Base-by-base conservation (phyloP, 345 rosid species). In the Syzygium jambos region DNA sequence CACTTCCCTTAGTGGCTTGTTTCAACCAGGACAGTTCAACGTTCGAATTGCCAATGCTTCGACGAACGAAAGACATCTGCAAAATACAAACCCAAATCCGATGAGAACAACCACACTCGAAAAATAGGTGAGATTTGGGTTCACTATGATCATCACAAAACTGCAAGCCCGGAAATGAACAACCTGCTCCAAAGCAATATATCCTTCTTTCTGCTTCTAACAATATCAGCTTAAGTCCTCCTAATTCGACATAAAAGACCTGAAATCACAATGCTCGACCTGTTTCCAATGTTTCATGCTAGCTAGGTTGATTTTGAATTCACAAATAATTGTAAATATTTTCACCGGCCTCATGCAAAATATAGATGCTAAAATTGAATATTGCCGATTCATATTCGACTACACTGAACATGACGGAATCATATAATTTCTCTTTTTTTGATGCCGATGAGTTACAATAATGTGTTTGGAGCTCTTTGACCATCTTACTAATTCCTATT, bases 261-360 rank as follows among this genome's bases (percentile, higher is more conserved):
- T 56, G 0, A 27, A 56, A 56, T 56, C 2, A 56, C 61, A 56
- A 0, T 34, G 38, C 57, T 54, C 7, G 25, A 7, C 25, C 57
- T 3, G 25, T 54, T 23, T 54, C 25, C 25, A 3, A 54, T 54
- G 57, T 54, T 23, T 54, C 25, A 7, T 6, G 57, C 57, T 54
- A 54, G 10, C 57, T 54, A 21, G 2, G 57, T 54, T 54, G 57
- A 21, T 21, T 54, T 54, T 54, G 57, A 9, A 21, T 9, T 21
- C 0, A 54, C 17, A 54, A 54, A 19, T 54, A 2, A 21, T 19
- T 54, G 2, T 1, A 25, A 21, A 55, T 21, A 0, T 55, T 55
- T 25, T 21, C 11, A 21, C 59, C 27, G 27, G 2, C 29, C 63
- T 25, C 63, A 57, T 57, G 63, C 63, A 57, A 12, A 23, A 12